phyloP scores from a whole-genome alignment of 352 stramenopile species.

The Phytophthora constricta region DNA sequence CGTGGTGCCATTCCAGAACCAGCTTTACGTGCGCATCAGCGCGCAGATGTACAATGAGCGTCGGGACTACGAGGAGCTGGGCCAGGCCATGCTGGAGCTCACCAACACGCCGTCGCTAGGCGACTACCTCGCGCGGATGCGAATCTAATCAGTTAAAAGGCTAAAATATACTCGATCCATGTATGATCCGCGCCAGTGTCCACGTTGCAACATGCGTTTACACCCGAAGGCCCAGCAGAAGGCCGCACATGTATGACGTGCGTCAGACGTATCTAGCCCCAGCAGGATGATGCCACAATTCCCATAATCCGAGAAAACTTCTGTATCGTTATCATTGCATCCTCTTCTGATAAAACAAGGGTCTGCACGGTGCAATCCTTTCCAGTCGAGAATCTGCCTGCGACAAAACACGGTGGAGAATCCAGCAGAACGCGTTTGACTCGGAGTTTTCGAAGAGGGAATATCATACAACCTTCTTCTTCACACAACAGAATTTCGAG shows the following conservation, averaged over 20 bases:
- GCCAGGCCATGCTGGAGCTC: conserved; percentile 73
- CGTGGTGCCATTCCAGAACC: conserved; percentile 68
- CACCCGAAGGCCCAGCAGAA: no score
- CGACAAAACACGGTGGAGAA: no score
- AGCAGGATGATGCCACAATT: conserved; percentile 13
- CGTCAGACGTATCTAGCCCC: no score
- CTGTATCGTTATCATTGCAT: no score
- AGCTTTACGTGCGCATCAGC: conserved; percentile 82
- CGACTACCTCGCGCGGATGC: conserved; percentile 72
- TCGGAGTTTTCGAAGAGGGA: neutral
- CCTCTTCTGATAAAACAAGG: no score
- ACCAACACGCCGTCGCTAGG: conserved; percentile 69
- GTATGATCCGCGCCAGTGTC: neutral
- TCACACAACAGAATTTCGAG: neutral
- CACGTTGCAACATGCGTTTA: neutral
- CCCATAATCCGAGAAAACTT: no score
- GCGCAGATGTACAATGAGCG: conserved; percentile 89
- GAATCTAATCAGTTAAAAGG: conserved; percentile 47
- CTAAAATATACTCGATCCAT: conserved; percentile 21
- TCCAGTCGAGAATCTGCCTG: no score
- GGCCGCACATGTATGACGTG: no score
- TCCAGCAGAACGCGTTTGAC: conserved; percentile 25
- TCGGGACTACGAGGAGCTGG: conserved; percentile 78
- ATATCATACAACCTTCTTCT: no score
- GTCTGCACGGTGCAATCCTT: no score